These are phyloP conservation scores for Quercus phellos DNA, from an alignment of 331 rosid species.

Conservation along the genomic window DNA sequence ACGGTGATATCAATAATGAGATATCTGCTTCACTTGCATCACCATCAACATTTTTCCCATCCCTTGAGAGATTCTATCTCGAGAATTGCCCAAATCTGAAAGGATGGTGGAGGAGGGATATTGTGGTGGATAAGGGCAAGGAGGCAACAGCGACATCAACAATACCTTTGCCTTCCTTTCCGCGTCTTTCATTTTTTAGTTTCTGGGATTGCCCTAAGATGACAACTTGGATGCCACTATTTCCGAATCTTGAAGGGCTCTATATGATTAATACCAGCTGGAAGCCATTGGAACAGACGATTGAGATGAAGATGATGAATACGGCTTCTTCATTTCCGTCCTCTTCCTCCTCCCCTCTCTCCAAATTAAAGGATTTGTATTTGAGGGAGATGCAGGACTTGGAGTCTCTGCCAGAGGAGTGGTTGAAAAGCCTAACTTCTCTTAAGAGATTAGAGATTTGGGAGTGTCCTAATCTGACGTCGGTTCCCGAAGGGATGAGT, in stretches of 20 bases:
- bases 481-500: too few relatives aligned
- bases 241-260: not conserved
- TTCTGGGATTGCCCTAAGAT: not conserved
- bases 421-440: too few relatives aligned
- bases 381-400: too few relatives aligned
- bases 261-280: not conserved
- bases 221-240: not conserved
- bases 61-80: not conserved
- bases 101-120: conserved; percentile 3
- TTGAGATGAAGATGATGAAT: not conserved
- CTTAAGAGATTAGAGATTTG: too few relatives aligned
- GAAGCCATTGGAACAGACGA: conserved; percentile 4
- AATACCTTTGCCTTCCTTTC: not conserved
- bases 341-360: not conserved
- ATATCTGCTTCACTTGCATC: too few relatives aligned
- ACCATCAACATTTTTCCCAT: not conserved
- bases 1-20: not conserved
- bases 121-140: not conserved
- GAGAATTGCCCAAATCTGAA: not conserved
- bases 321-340: too few relatives aligned
- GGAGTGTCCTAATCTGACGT: too few relatives aligned
- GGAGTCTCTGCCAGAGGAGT: too few relatives aligned
- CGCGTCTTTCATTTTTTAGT: not conserved
- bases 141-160: not conserved
- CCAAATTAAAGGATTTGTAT: not conserved